phyloP scores from a whole-genome alignment of 2,329 filamentous ascomycete species.

The Graphium sp. region DNA sequence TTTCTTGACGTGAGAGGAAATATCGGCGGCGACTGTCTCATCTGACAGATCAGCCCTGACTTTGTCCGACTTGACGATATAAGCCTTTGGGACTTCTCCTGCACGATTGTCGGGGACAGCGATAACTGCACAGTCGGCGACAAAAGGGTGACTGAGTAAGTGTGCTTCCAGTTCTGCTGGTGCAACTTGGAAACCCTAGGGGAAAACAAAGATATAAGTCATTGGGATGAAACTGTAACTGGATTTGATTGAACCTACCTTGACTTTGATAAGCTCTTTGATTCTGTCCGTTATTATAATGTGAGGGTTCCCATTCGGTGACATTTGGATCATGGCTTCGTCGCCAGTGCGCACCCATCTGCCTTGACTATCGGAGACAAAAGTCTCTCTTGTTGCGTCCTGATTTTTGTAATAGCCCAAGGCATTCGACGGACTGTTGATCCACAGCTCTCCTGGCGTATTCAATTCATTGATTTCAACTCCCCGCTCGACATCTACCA shows the following conservation, averaged over 20 bases:
- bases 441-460: constrained; percentile 57
- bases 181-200: constrained; percentile 59
- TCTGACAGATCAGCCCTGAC: constrained; percentile 12
- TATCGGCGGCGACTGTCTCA: constrained; percentile 17
- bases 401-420: constrained; percentile 70
- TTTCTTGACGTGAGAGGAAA: constrained; percentile 34
- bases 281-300: constrained; percentile 60
- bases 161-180: constrained; percentile 73
- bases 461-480: constrained; percentile 47
- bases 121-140: constrained; percentile 69
- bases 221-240: background rate
- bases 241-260: constrained; percentile 18
- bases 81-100: constrained; percentile 52
- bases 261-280: constrained; percentile 30
- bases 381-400: constrained; percentile 60
- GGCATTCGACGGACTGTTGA: constrained; percentile 56
- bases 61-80: constrained; percentile 37
- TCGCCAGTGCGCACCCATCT: constrained; percentile 66
- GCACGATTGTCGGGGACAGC: constrained; percentile 45
- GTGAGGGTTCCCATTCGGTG: constrained; percentile 51
- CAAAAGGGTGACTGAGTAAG: constrained; percentile 54
- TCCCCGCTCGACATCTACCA: constrained; percentile 51
- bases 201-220: background rate
- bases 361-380: constrained; percentile 38
- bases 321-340: constrained; percentile 50